Percentiles rank a stretch among this genome's conserved stretches.
These are phyloP conservation scores for Erysimum pusillum DNA, from an alignment of 441 rosid species.

Conservation along the genomic window DNA sequence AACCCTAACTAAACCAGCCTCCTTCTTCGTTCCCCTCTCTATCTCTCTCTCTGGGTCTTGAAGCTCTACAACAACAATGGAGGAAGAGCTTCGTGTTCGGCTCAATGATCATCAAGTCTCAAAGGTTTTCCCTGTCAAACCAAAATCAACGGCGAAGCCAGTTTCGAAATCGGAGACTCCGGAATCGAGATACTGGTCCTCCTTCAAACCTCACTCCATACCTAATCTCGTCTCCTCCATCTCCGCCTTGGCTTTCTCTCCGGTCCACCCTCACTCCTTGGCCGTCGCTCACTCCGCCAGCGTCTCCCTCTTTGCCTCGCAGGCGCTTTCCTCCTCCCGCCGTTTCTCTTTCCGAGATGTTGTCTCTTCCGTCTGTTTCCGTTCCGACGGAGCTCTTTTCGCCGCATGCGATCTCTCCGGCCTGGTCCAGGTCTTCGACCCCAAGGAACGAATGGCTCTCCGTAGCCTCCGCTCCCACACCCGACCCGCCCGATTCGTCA, in stretches of 20 bases:
- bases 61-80: slow-evolving; percentile 35
- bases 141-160: slow-evolving; percentile 73
- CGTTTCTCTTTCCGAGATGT: slow-evolving; percentile 67
- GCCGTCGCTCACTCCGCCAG: slow-evolving; percentile 80
- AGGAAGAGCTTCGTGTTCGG: slow-evolving; percentile 52
- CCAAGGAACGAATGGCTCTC: slow-evolving; percentile 74
- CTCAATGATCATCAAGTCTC: slow-evolving; percentile 47
- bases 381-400: slow-evolving; percentile 81
- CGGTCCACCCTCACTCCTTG: slow-evolving; percentile 57
- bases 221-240: slow-evolving; percentile 66
- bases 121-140: slow-evolving; percentile 64
- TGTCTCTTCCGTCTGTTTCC: slow-evolving; percentile 64
- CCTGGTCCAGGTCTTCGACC: slow-evolving; percentile 73
- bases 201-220: slow-evolving; percentile 73
- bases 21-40: neutral
- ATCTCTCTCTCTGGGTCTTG: neutral
- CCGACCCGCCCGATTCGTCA: slow-evolving; percentile 81
- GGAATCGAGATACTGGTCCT: slow-evolving; percentile 88
- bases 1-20: slow-evolving; percentile 39
- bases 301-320: slow-evolving; percentile 67
- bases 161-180: slow-evolving; percentile 67
- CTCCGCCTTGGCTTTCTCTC: slow-evolving; percentile 76
- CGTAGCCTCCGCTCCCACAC: slow-evolving; percentile 83
- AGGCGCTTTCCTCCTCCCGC: slow-evolving; percentile 55
- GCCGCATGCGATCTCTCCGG: slow-evolving; percentile 92